Conservation (phyloP, 257 asterid species). For the Nicotiana benthamiana region DNA sequence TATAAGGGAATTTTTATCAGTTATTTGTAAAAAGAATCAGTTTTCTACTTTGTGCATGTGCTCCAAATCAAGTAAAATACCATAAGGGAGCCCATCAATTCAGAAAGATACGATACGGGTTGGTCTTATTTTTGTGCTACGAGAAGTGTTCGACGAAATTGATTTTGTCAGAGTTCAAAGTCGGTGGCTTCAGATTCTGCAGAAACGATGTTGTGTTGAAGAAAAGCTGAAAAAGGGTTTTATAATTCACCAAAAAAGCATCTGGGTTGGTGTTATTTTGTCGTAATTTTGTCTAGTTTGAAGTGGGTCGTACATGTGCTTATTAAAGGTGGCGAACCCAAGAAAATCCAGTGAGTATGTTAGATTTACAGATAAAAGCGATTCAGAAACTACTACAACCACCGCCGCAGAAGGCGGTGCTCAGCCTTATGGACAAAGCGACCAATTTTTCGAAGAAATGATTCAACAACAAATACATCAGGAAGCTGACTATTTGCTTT, state of each 20-base stretch:
- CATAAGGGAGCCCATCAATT: not conserved
- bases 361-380: conserved; percentile 21
- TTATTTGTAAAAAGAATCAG: not conserved
- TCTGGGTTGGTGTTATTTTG: not conserved
- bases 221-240: not conserved
- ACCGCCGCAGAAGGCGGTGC: not conserved
- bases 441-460: conserved; percentile 3
- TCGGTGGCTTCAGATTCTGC: not conserved
- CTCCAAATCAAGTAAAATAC: not conserved
- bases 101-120: not conserved
- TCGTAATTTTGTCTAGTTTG: not conserved
- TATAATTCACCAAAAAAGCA: not conserved
- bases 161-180: not conserved
- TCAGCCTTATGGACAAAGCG: not conserved
- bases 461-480: conserved; percentile 18
- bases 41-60: not conserved
- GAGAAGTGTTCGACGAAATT: not conserved
- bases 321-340: conserved; percentile 66
- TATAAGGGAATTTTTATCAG: too few species aligned
- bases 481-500: conserved; percentile 18
- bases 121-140: not conserved
- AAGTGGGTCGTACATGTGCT: conserved; percentile 24
- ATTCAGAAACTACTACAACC: not conserved
- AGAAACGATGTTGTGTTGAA: not conserved
- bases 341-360: conserved; percentile 36